phyloP scores from a whole-genome alignment of 2,329 filamentous ascomycete genomes.

The Fusarium foetens region DNA sequence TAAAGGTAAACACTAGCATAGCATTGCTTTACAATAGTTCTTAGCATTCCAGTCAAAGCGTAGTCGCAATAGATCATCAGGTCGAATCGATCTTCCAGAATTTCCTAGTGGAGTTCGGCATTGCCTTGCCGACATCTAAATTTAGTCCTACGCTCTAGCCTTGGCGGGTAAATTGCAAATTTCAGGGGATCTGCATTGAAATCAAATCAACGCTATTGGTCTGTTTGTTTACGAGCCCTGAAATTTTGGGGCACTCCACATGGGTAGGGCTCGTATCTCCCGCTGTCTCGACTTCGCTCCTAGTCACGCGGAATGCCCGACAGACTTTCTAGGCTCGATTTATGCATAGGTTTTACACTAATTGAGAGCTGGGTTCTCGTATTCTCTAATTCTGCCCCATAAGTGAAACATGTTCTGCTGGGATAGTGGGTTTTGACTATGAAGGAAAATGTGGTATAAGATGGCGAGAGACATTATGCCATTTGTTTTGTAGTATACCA shows the following conservation, averaged over 20 bases:
- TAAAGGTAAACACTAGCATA: not conserved
- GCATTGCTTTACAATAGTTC: not conserved
- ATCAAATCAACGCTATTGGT: not conserved
- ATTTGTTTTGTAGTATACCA: not conserved
- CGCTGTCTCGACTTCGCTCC: not conserved
- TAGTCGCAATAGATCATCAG: not conserved
- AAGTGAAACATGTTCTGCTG: constrained; percentile 3
- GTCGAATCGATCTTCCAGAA: not conserved
- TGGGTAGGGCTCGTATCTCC: not conserved
- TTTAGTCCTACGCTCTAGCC: not conserved
- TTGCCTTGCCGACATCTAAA: constrained; percentile 9
- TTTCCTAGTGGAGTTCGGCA: not conserved
- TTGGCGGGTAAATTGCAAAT: not conserved
- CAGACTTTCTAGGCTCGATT: not conserved
- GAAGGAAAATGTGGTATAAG: not conserved
- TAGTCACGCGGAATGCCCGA: not conserved
- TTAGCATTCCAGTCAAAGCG: not conserved
- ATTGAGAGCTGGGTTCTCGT: not conserved
- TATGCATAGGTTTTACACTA: not conserved
- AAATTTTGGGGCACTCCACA: not conserved
- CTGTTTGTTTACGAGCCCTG: not conserved
- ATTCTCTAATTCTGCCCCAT: constrained; percentile 1
- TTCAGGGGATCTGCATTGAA: not conserved
- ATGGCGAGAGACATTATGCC: not conserved
- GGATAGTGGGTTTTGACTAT: not conserved